Base-by-base conservation (phyloP, 345 rosid species). In the Geranium rotundifolium region DNA sequence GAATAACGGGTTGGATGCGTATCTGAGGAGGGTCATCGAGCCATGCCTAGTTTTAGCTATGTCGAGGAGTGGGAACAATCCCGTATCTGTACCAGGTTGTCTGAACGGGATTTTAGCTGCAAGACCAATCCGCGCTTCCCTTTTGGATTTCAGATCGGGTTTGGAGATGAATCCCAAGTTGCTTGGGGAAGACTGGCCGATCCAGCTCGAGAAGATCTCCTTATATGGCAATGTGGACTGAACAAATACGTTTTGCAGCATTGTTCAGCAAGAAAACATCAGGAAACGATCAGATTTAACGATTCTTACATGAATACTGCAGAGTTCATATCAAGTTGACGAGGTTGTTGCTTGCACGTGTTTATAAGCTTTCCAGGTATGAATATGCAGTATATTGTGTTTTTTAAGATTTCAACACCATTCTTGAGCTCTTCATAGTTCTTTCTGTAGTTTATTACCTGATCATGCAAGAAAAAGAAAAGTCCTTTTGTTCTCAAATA, bases 91-190 rank as follows among this genome's bases (percentile, higher is more conserved):
- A 7, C 54, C 27, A 20, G 13, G 55, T n/a, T n/a, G 64, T 7
- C 63, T 34, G 31, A 65, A 49, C 57, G 55, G 71, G 49, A 52
- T 57, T 19, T 54, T 31, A 20, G 31, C 62, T 19, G 19, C 31
- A 23, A 60, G 63, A 15, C 68, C 58, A 2, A 52, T 59, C 19
- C 59, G 65, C 15, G 66, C 73, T 57, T 75, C 82, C 0, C 37
- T 72, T 58, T 68, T 70, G 54, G 82, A 79, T 70, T 73, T 79
- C 60, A 73, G 71, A 52, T 73, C 69, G 31, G 77, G 77, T 16
- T 30, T 64, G 71, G 67, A 67, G 65, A 54, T 64, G 34, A 67
- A 67, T 64, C 64, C 71, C 4, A 37, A 19, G 59, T 52, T 52
- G 52, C 69, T 64, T 34, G 67, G 60, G 57, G 63, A 63, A 29